These are phyloP conservation scores for Irpex rosettiformis DNA, from an alignment of 1,284 basidiomycete species.

Conservation along the genomic window DNA sequence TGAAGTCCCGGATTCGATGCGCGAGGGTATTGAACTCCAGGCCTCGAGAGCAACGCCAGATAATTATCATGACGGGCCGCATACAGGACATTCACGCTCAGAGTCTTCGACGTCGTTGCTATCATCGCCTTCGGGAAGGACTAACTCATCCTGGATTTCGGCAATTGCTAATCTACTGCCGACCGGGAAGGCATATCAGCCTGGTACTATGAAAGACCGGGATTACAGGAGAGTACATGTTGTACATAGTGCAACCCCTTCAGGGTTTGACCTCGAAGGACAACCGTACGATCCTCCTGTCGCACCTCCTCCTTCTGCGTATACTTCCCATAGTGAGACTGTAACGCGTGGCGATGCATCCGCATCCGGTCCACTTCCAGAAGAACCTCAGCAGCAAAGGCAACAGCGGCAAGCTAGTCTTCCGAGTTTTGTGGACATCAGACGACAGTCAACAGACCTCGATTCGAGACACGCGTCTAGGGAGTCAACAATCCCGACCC, in stretches of 20 bases:
- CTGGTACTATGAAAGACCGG: slow-evolving; percentile 17
- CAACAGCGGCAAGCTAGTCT: slow-evolving; percentile 6
- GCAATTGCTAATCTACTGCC: slow-evolving; percentile 7
- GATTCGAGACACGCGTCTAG: not conserved
- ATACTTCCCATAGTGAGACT: not conserved
- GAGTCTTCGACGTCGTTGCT: slow-evolving; percentile 9
- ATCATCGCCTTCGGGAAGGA: slow-evolving; percentile 1
- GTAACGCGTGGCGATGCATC: not conserved
- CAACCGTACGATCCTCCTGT: not conserved
- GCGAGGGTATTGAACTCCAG: not conserved
- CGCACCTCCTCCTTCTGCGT: not conserved
- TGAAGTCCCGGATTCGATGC: slow-evolving; percentile 4
- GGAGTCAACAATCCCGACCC: not conserved
- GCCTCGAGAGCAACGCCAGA: no score
- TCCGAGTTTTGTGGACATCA: slow-evolving; percentile 17
- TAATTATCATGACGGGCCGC: not conserved
- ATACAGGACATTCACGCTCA: slow-evolving; percentile 7
- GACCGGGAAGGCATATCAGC: slow-evolving; percentile 14
- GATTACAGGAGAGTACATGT: slow-evolving; percentile 17
- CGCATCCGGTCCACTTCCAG: not conserved
- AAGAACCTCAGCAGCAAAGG: not conserved
- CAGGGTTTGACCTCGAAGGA: slow-evolving; percentile 14
- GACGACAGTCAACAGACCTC: slow-evolving; percentile 1
- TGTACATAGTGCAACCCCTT: not conserved
- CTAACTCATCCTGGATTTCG: slow-evolving; percentile 3